Percentiles rank a stretch among this genome's conserved stretches.
phyloP scores from a whole-genome alignment of 225 moss, liverwort and hornwort species.

The Sphagnum tenellum region DNA sequence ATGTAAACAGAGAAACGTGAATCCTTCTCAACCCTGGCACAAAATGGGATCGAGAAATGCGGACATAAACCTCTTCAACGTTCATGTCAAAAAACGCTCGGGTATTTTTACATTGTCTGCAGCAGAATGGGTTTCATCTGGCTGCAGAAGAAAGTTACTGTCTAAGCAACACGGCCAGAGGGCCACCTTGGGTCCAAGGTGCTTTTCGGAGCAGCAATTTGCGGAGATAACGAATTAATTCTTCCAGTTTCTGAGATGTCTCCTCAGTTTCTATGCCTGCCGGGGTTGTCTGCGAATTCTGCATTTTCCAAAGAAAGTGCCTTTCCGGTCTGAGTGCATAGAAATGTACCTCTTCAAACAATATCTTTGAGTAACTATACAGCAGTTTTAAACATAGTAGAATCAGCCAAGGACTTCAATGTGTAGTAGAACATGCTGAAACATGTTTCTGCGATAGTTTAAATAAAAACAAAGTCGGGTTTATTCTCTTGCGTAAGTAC shows the following conservation, averaged over 20 bases:
- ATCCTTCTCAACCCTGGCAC: no score
- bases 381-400: neutral
- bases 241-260: conserved; percentile 13
- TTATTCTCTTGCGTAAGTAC: neutral
- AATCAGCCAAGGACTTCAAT: neutral
- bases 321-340: neutral
- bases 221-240: conserved; percentile 32
- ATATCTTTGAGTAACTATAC: neutral
- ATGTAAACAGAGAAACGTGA: no score
- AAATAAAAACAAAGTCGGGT: no score
- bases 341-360: neutral
- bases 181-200: conserved; percentile 12
- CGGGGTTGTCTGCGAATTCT: conserved; percentile 13
- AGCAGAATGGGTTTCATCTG: neutral
- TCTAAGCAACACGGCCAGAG: neutral
- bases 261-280: conserved; percentile 13
- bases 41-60: no score
- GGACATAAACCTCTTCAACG: no score
- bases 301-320: neutral
- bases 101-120: no score
- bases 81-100: no score
- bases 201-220: conserved; percentile 20
- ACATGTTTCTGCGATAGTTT: neutral
- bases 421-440: neutral
- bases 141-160: neutral